These are phyloP conservation scores for Inosperma sp. DNA, from an alignment of 768 basidiomycete species.

Conservation along the genomic window DNA sequence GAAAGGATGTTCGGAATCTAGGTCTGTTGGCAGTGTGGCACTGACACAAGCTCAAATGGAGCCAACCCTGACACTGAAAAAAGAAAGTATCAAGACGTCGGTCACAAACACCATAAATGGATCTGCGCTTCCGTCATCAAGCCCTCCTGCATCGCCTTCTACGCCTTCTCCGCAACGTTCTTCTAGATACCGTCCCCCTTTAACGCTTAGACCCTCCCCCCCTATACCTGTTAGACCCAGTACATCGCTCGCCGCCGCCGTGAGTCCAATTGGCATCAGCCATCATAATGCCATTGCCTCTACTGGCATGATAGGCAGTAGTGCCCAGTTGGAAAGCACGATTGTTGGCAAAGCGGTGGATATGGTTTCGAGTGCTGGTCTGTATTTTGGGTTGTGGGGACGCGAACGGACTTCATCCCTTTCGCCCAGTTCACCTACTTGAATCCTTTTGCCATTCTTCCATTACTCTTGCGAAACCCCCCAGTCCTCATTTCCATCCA, in stretches of 20 bases:
- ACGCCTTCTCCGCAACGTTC: conserved; percentile 6
- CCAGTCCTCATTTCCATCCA: too few species aligned
- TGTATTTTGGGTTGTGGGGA: conserved; percentile 59
- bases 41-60: too few species aligned
- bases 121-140: neutral
- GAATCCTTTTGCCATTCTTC: neutral
- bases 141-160: neutral
- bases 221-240: conserved; percentile 30
- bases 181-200: conserved; percentile 26
- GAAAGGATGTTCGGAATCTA: too few species aligned
- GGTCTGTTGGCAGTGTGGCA: too few species aligned
- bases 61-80: too few species aligned
- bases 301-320: neutral
- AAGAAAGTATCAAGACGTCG: too few species aligned
- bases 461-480: neutral
- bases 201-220: conserved; percentile 28
- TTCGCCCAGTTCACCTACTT: neutral
- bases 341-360: conserved; percentile 59
- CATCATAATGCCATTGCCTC: neutral
- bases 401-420: conserved; percentile 9
- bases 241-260: conserved; percentile 31
- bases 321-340: conserved; percentile 15
- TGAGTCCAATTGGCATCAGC: conserved; percentile 8
- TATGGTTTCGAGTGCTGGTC: conserved; percentile 76
- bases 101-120: neutral